A percentile compares a stretch with the other conserved stretches of the same genome.
These are phyloP conservation scores for Fusarium longipes DNA, from an alignment of 2,329 filamentous ascomycete species.

Conservation along the genomic window DNA sequence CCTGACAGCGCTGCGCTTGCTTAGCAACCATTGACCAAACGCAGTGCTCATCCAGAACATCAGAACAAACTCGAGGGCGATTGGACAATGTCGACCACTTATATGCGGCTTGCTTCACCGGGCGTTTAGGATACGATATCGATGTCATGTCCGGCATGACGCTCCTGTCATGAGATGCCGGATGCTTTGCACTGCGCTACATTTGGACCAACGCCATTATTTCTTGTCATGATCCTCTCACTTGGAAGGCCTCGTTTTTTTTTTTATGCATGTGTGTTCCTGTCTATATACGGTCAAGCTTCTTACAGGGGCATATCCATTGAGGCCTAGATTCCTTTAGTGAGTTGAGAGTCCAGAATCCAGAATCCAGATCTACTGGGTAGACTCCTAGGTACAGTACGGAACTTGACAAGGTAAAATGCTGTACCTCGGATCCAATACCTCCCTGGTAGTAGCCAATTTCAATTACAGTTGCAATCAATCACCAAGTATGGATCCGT, in stretches of 20 bases:
- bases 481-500: background rate
- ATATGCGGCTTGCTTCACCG: slow-evolving; percentile 13
- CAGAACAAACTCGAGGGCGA: slow-evolving; percentile 26
- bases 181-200: background rate
- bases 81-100: slow-evolving; percentile 33
- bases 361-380: background rate
- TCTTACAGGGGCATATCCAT: slow-evolving; percentile 14
- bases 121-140: slow-evolving; percentile 24
- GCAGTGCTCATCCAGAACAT: slow-evolving; percentile 16
- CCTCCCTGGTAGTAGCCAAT: too few species aligned
- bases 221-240: slow-evolving; percentile 31
- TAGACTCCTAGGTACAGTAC: background rate
- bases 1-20: slow-evolving; percentile 41
- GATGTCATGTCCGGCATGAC: slow-evolving; percentile 30
- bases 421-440: background rate
- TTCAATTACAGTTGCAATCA: background rate
- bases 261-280: background rate
- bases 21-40: slow-evolving; percentile 44
- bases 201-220: slow-evolving; percentile 25
- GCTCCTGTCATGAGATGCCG: slow-evolving; percentile 35
- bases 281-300: slow-evolving; percentile 8
- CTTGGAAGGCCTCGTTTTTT: slow-evolving; percentile 39
- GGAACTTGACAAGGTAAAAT: background rate
- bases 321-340: slow-evolving; percentile 1
- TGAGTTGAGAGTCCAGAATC: slow-evolving; percentile 10